Base-by-base conservation (phyloP, 805 yeast genomes). In the Monosporozyma aerobia region DNA sequence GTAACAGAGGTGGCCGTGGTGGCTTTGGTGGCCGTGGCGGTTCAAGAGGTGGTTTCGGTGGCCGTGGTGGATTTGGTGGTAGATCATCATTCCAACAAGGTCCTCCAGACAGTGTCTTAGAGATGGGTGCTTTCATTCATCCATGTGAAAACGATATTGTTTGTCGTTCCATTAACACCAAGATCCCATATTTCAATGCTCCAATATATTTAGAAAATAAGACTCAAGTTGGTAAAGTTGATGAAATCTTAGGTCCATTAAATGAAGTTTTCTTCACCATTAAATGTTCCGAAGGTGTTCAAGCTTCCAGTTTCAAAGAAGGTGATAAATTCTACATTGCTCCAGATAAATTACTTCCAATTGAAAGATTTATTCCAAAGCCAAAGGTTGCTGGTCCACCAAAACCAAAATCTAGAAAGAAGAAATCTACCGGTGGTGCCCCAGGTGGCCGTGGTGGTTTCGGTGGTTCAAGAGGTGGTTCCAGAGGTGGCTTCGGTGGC, bases 261-360 rank as follows among this genome's bases (percentile, higher is more conserved):
- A 94, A 94, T 69, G 99, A 94, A 73, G 97, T 94, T n/a, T 92
- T 80, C 69, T 94, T 94, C 79, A 94, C 99, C 40, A 83, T 94
- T 62, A 94, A 94, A 74, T 94, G 97, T 53, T 77, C 87, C 50
- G 99, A 94, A 68, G 99, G 99, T 67, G 94, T 94, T 51, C 94
- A 87, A 69, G 97, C 99, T 52, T 73, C 79, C 39, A 87, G 96
- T 51, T 94, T 94, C 79, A 89, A 89, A 72, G 86, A 81, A 47
- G 99, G 98, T 61, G 99, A 94, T 73, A 90, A 90, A 74, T 92
- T 94, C 70, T 94, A 74, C 76, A 94, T 94, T 72, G 96, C 90
- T 54, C 88, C 95, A 51, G 98, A 94, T 73, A 94, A 94, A 73
- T 78, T 94, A 61, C 81, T 94, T 59, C 99, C 99, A 47, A 74